phyloP scores from a whole-genome alignment of 768 basidiomycete genomes.

The Pluteus cervinus region DNA sequence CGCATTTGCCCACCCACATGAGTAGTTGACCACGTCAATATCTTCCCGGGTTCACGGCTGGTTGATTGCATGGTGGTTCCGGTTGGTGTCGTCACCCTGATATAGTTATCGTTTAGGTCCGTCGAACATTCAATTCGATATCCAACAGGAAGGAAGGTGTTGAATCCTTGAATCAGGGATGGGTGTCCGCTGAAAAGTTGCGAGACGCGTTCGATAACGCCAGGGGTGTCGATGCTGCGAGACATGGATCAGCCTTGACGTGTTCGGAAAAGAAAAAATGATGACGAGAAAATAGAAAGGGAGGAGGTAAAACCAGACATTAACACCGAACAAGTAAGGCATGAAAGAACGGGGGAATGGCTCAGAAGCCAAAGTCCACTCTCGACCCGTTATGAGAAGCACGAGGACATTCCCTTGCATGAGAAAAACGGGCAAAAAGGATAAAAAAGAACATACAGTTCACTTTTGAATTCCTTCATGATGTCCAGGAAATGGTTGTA shows the following conservation, averaged over 20 bases:
- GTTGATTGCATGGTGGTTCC: conserved; percentile 59
- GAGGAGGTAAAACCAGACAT: too few relatives aligned
- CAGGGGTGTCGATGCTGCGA: conserved; percentile 90
- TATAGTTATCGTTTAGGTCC: conserved; percentile 60
- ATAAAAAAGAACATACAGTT: conserved; percentile 44
- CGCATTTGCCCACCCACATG: conserved; percentile 5
- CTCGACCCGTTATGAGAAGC: too few relatives aligned
- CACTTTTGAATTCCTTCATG: conserved; percentile 99
- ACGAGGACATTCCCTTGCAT: too few relatives aligned
- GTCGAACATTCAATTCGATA: conserved; percentile 84
- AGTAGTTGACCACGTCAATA: conserved; percentile 31
- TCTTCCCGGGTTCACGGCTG: conserved; percentile 33
- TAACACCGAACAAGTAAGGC: too few relatives aligned
- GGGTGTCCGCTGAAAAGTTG: conserved; percentile 90
- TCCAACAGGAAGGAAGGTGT: conserved; percentile 92
- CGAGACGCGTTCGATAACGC: conserved; percentile 94
- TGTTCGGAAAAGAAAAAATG: conserved; percentile 2
- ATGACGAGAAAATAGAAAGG: too few relatives aligned
- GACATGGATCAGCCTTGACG: conserved; percentile 1
- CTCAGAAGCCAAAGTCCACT: too few relatives aligned
- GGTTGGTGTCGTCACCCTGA: conserved; percentile 74
- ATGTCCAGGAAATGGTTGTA: conserved; percentile 94
- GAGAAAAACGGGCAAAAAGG: conserved; percentile 1
- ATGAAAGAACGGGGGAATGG: too few relatives aligned
- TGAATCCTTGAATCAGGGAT: conserved; percentile 92